Percentiles rank a stretch among this genome's conserved stretches.
phyloP scores from a whole-genome alignment of 2,329 filamentous ascomycete species.

The Berkeleyomyces rouxiae region DNA sequence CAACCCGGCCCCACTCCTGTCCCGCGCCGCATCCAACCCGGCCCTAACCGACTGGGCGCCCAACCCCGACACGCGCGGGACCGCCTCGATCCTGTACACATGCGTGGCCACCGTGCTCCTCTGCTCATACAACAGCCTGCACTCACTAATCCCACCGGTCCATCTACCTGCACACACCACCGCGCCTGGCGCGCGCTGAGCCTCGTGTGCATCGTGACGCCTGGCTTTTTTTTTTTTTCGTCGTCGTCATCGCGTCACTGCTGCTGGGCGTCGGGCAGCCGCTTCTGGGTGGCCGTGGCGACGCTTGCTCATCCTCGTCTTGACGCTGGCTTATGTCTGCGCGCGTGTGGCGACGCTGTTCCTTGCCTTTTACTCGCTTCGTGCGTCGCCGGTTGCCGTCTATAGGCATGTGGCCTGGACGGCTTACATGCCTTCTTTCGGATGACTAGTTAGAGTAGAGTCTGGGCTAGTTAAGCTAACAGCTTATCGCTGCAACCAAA shows the following conservation, averaged over 20 bases:
- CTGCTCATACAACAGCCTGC: conserved; percentile 7
- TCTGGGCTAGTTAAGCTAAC: neutral
- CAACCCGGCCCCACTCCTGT: neutral
- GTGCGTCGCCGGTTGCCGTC: neutral
- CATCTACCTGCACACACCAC: neutral
- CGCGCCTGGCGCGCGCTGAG: neutral
- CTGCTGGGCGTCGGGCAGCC: neutral
- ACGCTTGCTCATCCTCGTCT: neutral
- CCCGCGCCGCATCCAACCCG: neutral
- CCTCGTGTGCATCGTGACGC: neutral
- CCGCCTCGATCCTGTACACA: conserved; percentile 1
- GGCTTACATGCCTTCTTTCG: neutral
- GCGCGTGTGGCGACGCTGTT: neutral
- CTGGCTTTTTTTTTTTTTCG: neutral
- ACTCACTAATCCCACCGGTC: neutral
- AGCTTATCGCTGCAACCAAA: neutral
- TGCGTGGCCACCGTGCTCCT: conserved; percentile 6
- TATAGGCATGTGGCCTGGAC: conserved; percentile 1
- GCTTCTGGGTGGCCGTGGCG: neutral
- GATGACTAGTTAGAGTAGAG: neutral
- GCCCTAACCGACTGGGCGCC: neutral
- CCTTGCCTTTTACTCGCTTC: conserved; percentile 1
- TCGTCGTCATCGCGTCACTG: neutral
- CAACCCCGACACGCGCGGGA: conserved; percentile 1
- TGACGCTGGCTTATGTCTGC: neutral